Conservation (phyloP, 75 land plant species). For the Azolla pinnata region DNA sequence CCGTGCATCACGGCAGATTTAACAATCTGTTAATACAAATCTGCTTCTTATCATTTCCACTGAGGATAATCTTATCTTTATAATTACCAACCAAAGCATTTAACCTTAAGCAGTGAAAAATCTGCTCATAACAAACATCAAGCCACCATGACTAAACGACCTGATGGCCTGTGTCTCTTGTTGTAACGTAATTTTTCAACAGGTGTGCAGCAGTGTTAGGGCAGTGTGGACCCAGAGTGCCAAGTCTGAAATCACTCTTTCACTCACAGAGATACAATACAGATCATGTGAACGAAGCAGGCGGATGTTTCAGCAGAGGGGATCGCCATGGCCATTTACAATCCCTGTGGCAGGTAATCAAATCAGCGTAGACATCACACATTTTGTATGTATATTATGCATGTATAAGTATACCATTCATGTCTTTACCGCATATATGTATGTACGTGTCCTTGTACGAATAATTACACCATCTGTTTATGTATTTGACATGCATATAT, state of each 20-base stretch:
- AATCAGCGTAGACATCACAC: background rate
- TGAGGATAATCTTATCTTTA: no score
- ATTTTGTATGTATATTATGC: background rate
- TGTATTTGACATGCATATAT: background rate
- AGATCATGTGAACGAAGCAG: no score
- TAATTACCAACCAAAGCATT: no score
- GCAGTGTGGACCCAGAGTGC: slow-evolving; percentile 11
- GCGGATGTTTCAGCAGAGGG: background rate
- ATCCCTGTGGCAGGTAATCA: slow-evolving; percentile 18
- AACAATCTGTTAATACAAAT: no score
- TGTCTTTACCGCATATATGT: background rate
- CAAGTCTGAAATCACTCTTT: slow-evolving; percentile 9
- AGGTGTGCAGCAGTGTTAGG: slow-evolving; percentile 10
- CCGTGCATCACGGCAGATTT: no score
- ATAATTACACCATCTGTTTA: background rate
- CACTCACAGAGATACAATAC: slow-evolving; percentile 3
- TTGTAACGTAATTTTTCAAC: background rate
- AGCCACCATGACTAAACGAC: no score
- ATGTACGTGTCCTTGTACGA: background rate
- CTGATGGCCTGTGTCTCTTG: no score
- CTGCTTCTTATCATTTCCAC: no score
- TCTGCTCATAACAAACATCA: no score
- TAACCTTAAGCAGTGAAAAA: no score
- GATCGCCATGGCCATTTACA: slow-evolving; percentile 24
- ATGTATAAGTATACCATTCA: background rate